Base-by-base conservation (phyloP, 257 asterid genomes). In the Solanum pinnatisectum region DNA sequence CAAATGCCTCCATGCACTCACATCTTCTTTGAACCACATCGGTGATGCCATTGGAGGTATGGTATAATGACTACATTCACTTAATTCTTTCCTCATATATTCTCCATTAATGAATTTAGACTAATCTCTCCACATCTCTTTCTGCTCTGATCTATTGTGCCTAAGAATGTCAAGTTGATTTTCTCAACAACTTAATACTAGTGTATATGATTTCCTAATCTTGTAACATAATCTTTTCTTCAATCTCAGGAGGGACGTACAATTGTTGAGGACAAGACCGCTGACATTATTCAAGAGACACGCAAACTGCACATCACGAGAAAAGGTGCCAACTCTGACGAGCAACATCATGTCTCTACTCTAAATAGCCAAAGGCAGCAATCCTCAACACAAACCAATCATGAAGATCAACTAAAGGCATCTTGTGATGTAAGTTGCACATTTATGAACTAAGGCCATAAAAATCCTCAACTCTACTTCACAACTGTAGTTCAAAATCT, bases 401-500 rank as follows among this genome's bases (percentile, higher is more conserved):
- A 89, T 85, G 99, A 96, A 88, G 98, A 93, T 88, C 94, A 93
- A 92, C 92, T 97, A 88, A 96, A 95, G 93, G 96, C 98, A 92
- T 95, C 99, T 92, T 96, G 99, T 92, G 99, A 97, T 93, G 98
- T 97, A 95, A 94, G 97, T 97, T 95, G 93, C 92, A 95, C 92
- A 88, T 77, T 88, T 27, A 68, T 90, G 82, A 33, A 36, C 3
- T 16, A 72, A 72, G 30, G 82, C 49, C 30, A 20, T 73, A 73
- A 73, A 35, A 36, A 20, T 73, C 32, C 49, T 72, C 79, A 73
- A 22, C 33, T 76, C 33, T 39, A 20, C 56, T 76, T 76, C 56
- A 76, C 18, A 39, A 39, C 56, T 76, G 33, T n/a, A 37, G 33
- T 74, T 70, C 82, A 36, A 74, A 74, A 74, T 73, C 30, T 63